These are phyloP conservation scores for Sporothrix variecibatus DNA, from an alignment of 2,329 filamentous ascomycete genomes.

Conservation along the genomic window DNA sequence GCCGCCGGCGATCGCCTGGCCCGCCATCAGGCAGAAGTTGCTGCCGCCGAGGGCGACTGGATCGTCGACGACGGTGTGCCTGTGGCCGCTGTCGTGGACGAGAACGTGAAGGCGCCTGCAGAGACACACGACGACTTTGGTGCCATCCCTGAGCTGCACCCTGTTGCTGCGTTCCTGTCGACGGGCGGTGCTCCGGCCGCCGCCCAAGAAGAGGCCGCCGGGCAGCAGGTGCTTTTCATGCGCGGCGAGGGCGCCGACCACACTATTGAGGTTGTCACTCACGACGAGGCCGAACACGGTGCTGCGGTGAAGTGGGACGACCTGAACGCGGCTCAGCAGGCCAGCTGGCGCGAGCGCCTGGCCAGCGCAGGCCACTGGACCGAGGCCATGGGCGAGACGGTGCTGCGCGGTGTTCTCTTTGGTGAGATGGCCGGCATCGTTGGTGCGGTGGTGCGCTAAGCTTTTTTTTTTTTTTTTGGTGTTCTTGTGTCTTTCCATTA, in stretches of 20 bases:
- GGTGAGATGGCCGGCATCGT: conserved; percentile 67
- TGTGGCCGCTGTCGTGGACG: neutral
- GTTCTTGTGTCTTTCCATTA: neutral
- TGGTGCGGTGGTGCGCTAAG: conserved; percentile 48
- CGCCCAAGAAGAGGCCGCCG: neutral
- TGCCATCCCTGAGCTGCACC: conserved; percentile 28
- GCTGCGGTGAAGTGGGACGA: conserved; percentile 68
- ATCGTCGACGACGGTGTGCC: neutral
- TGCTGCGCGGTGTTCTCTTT: conserved; percentile 78
- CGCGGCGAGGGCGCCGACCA: conserved; percentile 31
- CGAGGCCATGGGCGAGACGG: conserved; percentile 73
- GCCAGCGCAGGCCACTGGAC: conserved; percentile 74
- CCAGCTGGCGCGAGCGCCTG: conserved; percentile 69
- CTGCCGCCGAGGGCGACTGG: neutral
- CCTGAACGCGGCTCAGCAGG: conserved; percentile 61
- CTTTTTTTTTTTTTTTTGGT: too few species aligned
- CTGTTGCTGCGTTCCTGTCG: conserved; percentile 30
- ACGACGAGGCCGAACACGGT: conserved; percentile 51
- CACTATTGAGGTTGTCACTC: conserved; percentile 44
- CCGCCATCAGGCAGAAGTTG: neutral
- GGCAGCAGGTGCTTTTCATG: conserved; percentile 26
- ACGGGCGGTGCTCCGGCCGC: neutral
- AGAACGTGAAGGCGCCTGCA: neutral
- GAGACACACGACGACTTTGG: conserved; percentile 1
- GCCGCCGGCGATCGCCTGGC: conserved; percentile 19